These are phyloP conservation scores for Periconia sp. DNA, from an alignment of 2,329 filamentous ascomycete species.

Conservation along the genomic window DNA sequence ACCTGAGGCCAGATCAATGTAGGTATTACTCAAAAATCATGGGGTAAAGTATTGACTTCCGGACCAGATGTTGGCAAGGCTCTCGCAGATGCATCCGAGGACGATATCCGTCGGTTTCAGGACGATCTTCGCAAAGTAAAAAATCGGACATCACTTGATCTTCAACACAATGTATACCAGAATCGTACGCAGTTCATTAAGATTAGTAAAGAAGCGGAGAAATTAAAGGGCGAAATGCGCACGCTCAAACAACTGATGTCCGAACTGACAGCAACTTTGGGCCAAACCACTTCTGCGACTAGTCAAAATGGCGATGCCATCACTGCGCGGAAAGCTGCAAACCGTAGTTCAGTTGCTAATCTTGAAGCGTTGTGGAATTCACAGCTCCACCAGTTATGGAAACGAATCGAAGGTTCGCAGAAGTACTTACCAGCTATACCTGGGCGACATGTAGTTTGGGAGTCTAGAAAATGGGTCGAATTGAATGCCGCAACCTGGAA, in stretches of 20 bases:
- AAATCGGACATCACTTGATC: slow-evolving; percentile 73
- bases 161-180: slow-evolving; percentile 95
- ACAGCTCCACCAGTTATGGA: slow-evolving; percentile 81
- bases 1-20: slow-evolving; percentile 78
- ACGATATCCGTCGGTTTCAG: slow-evolving; percentile 83
- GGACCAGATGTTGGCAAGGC: slow-evolving; percentile 63
- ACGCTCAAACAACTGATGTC: slow-evolving; percentile 87
- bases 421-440: slow-evolving; percentile 90
- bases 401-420: slow-evolving; percentile 95
- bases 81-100: slow-evolving; percentile 81
- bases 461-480: slow-evolving; percentile 93
- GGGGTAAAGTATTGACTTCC: slow-evolving; percentile 4
- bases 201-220: slow-evolving; percentile 98
- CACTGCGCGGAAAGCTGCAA: slow-evolving; percentile 62
- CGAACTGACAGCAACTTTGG: slow-evolving; percentile 67
- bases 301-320: slow-evolving; percentile 39
- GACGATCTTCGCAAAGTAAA: slow-evolving; percentile 74
- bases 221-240: slow-evolving; percentile 94
- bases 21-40: slow-evolving; percentile 30
- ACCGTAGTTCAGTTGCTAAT: slow-evolving; percentile 84
- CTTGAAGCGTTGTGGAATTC: slow-evolving; percentile 69
- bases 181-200: slow-evolving; percentile 98
- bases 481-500: slow-evolving; percentile 98
- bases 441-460: slow-evolving; percentile 91
- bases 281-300: slow-evolving; percentile 49